Conservation (phyloP, 2,329 filamentous ascomycete species). For the Fusarium sp. region DNA sequence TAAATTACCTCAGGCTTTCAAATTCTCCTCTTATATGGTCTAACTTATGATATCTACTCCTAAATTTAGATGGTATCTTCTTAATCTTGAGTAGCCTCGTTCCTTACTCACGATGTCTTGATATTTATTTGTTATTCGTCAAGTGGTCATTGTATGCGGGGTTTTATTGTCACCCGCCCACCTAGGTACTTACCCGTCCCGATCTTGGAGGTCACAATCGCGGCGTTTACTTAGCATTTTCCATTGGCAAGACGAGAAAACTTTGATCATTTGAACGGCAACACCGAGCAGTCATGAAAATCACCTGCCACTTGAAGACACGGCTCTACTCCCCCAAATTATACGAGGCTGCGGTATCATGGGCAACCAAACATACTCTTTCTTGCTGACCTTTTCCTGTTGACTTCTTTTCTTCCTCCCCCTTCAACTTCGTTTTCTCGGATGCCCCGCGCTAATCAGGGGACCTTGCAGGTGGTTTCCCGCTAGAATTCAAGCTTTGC, state of each 20-base stretch:
- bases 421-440: slow-evolving; percentile 2
- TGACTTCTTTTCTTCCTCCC: neutral
- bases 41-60: too few relatives aligned
- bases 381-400: neutral
- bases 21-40: too few relatives aligned
- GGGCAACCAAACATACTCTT: neutral
- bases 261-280: slow-evolving; percentile 7
- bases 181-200: slow-evolving; percentile 12
- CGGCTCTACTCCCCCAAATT: neutral
- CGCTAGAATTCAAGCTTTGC: slow-evolving; percentile 33
- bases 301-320: rapidly evolving
- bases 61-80: neutral
- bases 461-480: slow-evolving; percentile 39
- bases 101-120: neutral
- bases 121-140: neutral
- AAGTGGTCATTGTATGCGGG: neutral
- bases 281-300: neutral
- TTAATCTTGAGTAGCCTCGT: neutral
- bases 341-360: neutral
- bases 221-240: slow-evolving; percentile 25
- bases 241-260: neutral
- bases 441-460: slow-evolving; percentile 42
- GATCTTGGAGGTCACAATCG: slow-evolving; percentile 7
- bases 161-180: neutral
- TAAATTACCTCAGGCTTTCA: neutral